Evolutionary conservation across 2,329 filamentous ascomycete genomes (phyloP).

Genomic region (Pestalotiopsis sp.): DNA sequence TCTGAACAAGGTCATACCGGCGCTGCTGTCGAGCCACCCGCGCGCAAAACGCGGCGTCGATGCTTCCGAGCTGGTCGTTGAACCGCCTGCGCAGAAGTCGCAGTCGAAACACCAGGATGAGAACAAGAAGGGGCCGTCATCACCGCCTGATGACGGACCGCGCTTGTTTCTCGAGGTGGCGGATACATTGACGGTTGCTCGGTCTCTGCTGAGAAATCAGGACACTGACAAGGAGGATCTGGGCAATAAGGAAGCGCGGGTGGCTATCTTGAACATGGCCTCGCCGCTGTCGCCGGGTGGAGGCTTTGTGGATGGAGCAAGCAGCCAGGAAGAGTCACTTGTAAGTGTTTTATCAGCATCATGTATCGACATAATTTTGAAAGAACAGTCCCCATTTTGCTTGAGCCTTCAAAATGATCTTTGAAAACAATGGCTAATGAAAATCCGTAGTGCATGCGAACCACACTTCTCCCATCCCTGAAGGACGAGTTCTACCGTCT

Average conservation of each 20-base stretch:
- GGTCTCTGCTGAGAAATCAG: conserved; percentile 29
- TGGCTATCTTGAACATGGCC: conserved; percentile 65
- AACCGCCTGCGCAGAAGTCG: conserved; percentile 23
- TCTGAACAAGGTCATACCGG: conserved; percentile 61
- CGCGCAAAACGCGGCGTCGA: conserved; percentile 59
- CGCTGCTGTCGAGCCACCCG: conserved; percentile 53
- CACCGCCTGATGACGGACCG: conserved; percentile 19
- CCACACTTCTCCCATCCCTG: conserved; percentile 61
- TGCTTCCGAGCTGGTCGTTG: conserved; percentile 48
- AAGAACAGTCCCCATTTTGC: too few species aligned
- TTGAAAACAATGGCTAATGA: not conserved
- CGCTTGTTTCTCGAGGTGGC: conserved; percentile 48
- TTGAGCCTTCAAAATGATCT: too few species aligned
- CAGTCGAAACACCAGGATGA: not conserved
- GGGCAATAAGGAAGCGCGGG: conserved; percentile 29
- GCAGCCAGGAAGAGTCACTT: conserved; percentile 63
- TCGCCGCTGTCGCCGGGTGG: conserved; percentile 64
- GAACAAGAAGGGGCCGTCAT: not conserved
- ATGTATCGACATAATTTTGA: not conserved
- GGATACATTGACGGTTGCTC: conserved; percentile 58
- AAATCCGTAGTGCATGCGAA: conserved; percentile 51
- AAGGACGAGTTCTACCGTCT: conserved; percentile 61
- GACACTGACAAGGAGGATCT: conserved; percentile 15
- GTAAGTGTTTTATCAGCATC: not conserved
- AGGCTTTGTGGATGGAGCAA: conserved; percentile 61